Conservation (phyloP, 257 asterid genomes). For the Fraxinus anomala region DNA sequence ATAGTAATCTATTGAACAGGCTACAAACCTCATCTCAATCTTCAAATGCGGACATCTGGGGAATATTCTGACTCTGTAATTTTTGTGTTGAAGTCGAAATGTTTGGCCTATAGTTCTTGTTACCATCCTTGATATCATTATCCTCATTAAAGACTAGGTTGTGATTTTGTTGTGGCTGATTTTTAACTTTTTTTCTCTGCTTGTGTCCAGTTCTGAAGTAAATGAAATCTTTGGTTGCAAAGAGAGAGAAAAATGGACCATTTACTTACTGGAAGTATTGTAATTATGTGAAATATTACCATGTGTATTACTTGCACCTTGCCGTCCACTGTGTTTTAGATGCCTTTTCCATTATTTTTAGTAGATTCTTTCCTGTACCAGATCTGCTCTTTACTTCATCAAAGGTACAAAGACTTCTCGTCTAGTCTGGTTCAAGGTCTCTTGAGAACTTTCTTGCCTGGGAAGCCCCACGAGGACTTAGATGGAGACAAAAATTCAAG, state of each 20-base stretch:
- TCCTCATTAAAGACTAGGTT: neutral
- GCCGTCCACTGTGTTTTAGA: neutral
- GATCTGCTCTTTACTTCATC: constrained; percentile 99
- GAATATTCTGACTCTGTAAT: neutral
- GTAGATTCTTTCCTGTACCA: constrained; percentile 38
- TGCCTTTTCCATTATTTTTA: constrained; percentile 2
- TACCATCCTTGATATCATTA: neutral
- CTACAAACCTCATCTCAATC: neutral
- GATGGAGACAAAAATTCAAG: constrained; percentile 80
- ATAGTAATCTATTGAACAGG: neutral
- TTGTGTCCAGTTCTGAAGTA: neutral
- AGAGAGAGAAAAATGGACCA: neutral
- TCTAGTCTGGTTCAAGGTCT: constrained; percentile 96
- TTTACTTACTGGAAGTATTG: neutral
- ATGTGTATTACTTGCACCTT: neutral
- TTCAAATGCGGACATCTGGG: neutral
- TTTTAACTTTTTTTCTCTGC: too few relatives aligned
- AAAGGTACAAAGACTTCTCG: constrained; percentile 90
- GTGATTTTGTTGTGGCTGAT: neutral
- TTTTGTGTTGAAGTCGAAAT: neutral
- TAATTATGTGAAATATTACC: neutral
- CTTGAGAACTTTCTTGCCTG: constrained; percentile 71
- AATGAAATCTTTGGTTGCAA: neutral
- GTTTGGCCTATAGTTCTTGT: neutral
- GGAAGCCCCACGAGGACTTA: constrained; percentile 74